Conservation (phyloP, 1,139 yeast species). For the Pichia sp. region DNA sequence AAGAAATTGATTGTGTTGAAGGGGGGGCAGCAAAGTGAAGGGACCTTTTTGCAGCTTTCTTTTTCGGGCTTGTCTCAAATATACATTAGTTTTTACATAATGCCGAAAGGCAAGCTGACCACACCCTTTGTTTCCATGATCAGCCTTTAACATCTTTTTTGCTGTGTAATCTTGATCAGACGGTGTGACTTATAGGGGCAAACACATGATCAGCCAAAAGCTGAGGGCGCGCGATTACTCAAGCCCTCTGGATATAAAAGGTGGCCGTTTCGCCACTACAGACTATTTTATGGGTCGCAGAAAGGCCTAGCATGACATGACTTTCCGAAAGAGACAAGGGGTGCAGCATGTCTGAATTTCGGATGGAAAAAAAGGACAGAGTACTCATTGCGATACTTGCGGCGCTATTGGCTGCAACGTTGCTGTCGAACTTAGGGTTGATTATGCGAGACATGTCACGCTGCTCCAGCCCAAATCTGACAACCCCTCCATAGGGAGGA, state of each 20-base stretch:
- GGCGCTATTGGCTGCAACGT: background rate
- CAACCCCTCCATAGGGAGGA: background rate
- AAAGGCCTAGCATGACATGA: background rate
- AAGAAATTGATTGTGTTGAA: background rate
- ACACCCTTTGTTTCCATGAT: background rate
- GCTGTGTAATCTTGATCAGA: background rate
- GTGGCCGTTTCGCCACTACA: background rate
- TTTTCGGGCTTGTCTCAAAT: background rate
- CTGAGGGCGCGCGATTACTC: background rate
- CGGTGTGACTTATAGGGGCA: background rate
- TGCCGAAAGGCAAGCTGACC: background rate
- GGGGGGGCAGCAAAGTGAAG: background rate
- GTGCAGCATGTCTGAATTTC: background rate
- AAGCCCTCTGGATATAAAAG: background rate
- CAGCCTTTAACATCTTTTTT: background rate
- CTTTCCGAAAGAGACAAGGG: background rate
- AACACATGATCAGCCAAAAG: slow-evolving; percentile 1
- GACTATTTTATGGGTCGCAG: background rate
- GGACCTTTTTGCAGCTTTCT: background rate
- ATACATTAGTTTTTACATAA: background rate
- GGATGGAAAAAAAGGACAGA: background rate
- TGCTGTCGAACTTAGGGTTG: background rate
- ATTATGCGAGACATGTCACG: background rate
- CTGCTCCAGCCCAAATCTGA: background rate
- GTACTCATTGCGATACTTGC: background rate